These are phyloP conservation scores for Penicillium canescens DNA, from an alignment of 495 filamentous ascomycete species.

Conservation along the genomic window DNA sequence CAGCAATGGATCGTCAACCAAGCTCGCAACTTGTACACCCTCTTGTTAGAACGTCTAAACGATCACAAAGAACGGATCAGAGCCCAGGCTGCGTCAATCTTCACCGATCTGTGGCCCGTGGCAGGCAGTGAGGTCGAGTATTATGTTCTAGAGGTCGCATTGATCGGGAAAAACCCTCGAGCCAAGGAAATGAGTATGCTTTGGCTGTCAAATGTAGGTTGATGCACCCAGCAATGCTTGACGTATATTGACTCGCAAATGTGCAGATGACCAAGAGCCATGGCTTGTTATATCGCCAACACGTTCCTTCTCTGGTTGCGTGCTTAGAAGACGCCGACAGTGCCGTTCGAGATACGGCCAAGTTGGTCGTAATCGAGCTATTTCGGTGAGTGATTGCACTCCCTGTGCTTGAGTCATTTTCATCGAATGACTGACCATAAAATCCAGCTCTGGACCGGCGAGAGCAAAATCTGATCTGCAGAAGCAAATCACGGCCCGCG, in stretches of 20 bases:
- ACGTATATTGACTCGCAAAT: conserved; percentile 6
- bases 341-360: conserved; percentile 79
- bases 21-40: conserved; percentile 61
- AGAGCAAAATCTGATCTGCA: conserved; percentile 86
- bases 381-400: conserved; percentile 62
- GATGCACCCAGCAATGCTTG: conserved; percentile 8
- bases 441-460: conserved; percentile 67
- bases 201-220: conserved; percentile 71
- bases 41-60: conserved; percentile 81
- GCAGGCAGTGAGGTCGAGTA: conserved; percentile 73
- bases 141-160: conserved; percentile 71
- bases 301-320: conserved; percentile 79
- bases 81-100: conserved; percentile 64
- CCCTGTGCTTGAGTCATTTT: conserved; percentile 3
- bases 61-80: conserved; percentile 85
- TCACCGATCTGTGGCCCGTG: conserved; percentile 69
- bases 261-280: conserved; percentile 74
- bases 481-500: conserved; percentile 72
- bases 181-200: conserved; percentile 81
- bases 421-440: conserved; percentile 5
- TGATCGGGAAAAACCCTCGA: conserved; percentile 76
- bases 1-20: conserved; percentile 65
- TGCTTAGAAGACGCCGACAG: conserved; percentile 88
- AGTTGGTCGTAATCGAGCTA: conserved; percentile 76
- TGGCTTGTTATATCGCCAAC: conserved; percentile 74